phyloP scores from a whole-genome alignment of 73 alveolate genomes.

The Stentor roeselii region DNA sequence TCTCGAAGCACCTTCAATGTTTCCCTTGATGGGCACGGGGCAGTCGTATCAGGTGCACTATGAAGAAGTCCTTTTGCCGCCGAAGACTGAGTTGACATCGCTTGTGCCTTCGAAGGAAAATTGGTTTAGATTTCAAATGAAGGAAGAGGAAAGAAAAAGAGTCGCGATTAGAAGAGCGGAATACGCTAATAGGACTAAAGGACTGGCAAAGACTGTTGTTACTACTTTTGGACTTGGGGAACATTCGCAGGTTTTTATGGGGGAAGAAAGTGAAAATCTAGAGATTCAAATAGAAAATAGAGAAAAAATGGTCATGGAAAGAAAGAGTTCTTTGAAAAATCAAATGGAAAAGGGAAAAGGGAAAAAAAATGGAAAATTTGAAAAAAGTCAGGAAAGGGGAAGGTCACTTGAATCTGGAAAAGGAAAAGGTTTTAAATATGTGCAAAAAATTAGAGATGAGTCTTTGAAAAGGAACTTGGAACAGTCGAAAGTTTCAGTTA shows the following conservation, averaged over 20 bases:
- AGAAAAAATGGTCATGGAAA: background rate
- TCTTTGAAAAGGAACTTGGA: too few relatives aligned
- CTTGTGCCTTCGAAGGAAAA: background rate
- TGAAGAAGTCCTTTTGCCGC: background rate
- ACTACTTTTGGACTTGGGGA: background rate
- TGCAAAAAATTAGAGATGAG: too few relatives aligned
- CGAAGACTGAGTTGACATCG: background rate
- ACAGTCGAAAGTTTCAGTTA: too few relatives aligned
- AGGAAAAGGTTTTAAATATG: too few relatives aligned
- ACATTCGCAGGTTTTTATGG: too few relatives aligned
- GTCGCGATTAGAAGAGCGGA: slow-evolving; percentile 21
- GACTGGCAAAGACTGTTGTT: background rate
- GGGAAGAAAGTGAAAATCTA: too few relatives aligned
- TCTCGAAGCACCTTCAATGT: background rate
- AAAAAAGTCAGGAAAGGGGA: background rate
- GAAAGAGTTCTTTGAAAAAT: background rate
- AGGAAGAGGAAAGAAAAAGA: slow-evolving; percentile 24
- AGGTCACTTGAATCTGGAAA: too few relatives aligned
- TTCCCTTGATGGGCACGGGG: background rate
- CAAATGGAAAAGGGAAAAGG: background rate
- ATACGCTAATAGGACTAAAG: slow-evolving; percentile 16
- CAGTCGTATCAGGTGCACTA: background rate
- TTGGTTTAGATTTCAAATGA: background rate
- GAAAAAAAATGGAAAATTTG: too few relatives aligned
- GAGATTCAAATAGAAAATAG: background rate